phyloP scores from a whole-genome alignment of 352 stramenopile species.

The Pythium diclinum region DNA sequence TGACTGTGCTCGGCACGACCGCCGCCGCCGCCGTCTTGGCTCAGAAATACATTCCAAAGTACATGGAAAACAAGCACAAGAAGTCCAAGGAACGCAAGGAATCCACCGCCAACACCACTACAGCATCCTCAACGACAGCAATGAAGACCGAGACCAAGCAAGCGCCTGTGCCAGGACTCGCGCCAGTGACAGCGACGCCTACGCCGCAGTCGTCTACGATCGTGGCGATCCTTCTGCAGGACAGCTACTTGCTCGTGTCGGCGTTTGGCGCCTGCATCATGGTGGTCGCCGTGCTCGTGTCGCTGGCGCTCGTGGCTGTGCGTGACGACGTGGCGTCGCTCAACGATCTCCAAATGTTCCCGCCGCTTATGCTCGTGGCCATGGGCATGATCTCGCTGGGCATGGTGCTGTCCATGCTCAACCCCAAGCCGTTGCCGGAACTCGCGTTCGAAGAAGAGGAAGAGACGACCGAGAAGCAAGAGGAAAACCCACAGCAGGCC shows the following conservation, averaged over 20 bases:
- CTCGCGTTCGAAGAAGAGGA: constrained; percentile 7
- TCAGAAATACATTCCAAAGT: constrained; percentile 24
- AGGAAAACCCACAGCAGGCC: constrained; percentile 2
- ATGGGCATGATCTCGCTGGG: constrained; percentile 53
- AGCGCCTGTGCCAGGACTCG: neutral
- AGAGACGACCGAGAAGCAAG: neutral
- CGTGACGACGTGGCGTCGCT: constrained; percentile 45
- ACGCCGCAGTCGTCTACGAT: constrained; percentile 31
- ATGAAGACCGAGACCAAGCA: neutral
- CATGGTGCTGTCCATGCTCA: constrained; percentile 25
- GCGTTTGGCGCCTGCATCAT: constrained; percentile 55
- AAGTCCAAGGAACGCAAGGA: constrained; percentile 4
- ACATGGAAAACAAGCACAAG: constrained; percentile 29
- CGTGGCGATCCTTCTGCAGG: constrained; percentile 42
- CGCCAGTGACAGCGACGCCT: neutral
- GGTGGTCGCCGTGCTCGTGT: constrained; percentile 50
- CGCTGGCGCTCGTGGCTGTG: constrained; percentile 42
- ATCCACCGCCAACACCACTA: neutral
- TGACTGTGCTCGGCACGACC: constrained; percentile 38
- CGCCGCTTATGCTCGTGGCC: constrained; percentile 57
- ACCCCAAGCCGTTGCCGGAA: neutral
- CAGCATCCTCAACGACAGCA: neutral
- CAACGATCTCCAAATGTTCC: constrained; percentile 63
- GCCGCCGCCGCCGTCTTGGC: constrained; percentile 30
- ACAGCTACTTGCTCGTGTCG: constrained; percentile 46